Conservation (phyloP, 2,329 filamentous ascomycete genomes). For the Alternaria sp. region DNA sequence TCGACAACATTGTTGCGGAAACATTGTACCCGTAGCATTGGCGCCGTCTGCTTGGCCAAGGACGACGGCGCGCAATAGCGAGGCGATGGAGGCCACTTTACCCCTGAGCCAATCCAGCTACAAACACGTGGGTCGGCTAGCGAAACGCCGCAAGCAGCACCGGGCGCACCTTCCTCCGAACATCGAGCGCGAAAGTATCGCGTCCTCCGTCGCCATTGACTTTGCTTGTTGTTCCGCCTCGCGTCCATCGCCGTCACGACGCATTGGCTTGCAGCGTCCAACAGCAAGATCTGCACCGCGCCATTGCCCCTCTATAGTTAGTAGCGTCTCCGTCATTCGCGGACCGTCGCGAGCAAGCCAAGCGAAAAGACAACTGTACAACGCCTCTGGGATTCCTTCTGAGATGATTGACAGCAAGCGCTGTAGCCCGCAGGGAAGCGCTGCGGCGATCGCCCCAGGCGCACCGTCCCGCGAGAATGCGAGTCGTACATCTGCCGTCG, state of each 20-base stretch:
- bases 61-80: neutral
- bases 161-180: constrained; percentile 1
- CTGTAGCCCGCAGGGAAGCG: neutral
- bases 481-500: constrained; percentile 6
- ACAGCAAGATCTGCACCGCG: neutral
- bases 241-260: neutral
- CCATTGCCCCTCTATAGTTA: neutral
- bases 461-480: constrained; percentile 3
- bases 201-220: neutral
- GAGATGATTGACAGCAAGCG: neutral
- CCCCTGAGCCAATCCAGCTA: constrained; percentile 25
- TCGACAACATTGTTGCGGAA: neutral
- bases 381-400: neutral
- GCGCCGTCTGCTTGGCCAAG: neutral
- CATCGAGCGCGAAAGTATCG: neutral
- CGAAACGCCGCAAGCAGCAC: constrained; percentile 21
- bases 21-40: neutral
- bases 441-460: constrained; percentile 1
- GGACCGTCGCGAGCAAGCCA: neutral
- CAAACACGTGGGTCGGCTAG: constrained; percentile 19
- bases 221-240: neutral
- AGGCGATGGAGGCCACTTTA: neutral
- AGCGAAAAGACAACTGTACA: neutral
- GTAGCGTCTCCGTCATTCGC: neutral
- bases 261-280: neutral